phyloP scores from a whole-genome alignment of 441 rosid genomes.

The Adansonia grandidieri region DNA sequence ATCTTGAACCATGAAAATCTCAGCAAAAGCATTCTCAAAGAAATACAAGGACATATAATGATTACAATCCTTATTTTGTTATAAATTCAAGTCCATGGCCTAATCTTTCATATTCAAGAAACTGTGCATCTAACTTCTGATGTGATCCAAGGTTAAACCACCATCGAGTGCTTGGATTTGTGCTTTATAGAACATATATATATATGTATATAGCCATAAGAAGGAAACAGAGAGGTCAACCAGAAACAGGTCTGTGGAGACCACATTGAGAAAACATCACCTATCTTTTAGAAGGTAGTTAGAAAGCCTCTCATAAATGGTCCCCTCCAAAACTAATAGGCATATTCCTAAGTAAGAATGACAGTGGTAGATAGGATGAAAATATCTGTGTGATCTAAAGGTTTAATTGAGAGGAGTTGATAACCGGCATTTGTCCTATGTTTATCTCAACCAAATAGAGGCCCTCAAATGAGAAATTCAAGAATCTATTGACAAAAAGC shows the following conservation, averaged over 20 bases:
- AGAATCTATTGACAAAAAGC: constrained; percentile 4
- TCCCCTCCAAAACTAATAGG: not conserved
- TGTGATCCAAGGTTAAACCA: constrained; percentile 4
- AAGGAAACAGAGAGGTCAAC: not conserved
- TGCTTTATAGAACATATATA: not conserved
- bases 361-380: not conserved
- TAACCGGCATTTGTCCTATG: not conserved
- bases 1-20: constrained; percentile 6
- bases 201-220: not conserved
- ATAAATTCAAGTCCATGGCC: not conserved
- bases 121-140: not conserved
- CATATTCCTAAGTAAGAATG: not conserved
- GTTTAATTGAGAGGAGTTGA: not conserved
- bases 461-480: constrained; percentile 20
- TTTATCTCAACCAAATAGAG: constrained; percentile 7
- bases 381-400: constrained; percentile 8
- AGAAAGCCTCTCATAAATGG: not conserved
- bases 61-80: not conserved
- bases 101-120: not conserved
- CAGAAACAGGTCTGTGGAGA: not conserved
- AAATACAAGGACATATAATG: not conserved
- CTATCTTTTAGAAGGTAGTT: not conserved
- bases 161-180: constrained; percentile 1
- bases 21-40: not conserved
- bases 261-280: constrained; percentile 1